Evolutionary conservation across 352 stramenopile species (phyloP).

Genomic region (Phytophthora pini): DNA sequence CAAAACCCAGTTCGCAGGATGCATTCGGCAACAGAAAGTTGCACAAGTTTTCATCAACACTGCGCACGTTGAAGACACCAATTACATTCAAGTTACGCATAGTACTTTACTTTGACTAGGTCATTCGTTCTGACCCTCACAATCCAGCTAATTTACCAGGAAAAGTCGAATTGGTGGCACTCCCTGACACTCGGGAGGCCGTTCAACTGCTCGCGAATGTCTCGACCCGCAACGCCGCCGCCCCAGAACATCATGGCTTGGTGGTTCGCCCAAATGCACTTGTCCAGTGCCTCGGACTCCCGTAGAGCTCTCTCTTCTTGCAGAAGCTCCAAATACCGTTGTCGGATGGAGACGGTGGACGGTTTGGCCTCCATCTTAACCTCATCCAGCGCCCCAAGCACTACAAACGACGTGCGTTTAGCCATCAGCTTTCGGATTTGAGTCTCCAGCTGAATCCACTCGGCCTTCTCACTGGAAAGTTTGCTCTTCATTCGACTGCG

Average conservation of each 20-base stretch:
- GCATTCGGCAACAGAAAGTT: too few relatives aligned
- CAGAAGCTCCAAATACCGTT: slow-evolving; percentile 30
- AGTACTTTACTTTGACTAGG: background rate
- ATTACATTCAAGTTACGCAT: too few relatives aligned
- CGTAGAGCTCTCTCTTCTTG: slow-evolving; percentile 32
- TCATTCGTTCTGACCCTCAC: too few relatives aligned
- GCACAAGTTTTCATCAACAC: too few relatives aligned
- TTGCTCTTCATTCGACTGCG: slow-evolving; percentile 26
- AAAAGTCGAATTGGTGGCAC: slow-evolving; percentile 39
- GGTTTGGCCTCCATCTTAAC: background rate
- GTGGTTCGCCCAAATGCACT: slow-evolving; percentile 15
- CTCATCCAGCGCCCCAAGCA: slow-evolving; percentile 2
- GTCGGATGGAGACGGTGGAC: slow-evolving; percentile 13
- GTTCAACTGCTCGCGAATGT: slow-evolving; percentile 36
- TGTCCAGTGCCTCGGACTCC: slow-evolving; percentile 19
- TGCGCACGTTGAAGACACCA: too few relatives aligned
- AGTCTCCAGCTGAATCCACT: slow-evolving; percentile 34
- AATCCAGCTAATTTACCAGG: slow-evolving; percentile 20
- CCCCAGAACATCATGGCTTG: slow-evolving; percentile 31
- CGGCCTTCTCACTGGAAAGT: slow-evolving; percentile 16
- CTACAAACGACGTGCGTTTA: slow-evolving; percentile 28
- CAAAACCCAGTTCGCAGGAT: too few relatives aligned
- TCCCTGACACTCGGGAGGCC: slow-evolving; percentile 26
- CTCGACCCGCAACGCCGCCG: slow-evolving; percentile 19
- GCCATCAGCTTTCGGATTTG: slow-evolving; percentile 27